Base-by-base conservation (phyloP, 495 filamentous ascomycete genomes). In the Letharia lupina region DNA sequence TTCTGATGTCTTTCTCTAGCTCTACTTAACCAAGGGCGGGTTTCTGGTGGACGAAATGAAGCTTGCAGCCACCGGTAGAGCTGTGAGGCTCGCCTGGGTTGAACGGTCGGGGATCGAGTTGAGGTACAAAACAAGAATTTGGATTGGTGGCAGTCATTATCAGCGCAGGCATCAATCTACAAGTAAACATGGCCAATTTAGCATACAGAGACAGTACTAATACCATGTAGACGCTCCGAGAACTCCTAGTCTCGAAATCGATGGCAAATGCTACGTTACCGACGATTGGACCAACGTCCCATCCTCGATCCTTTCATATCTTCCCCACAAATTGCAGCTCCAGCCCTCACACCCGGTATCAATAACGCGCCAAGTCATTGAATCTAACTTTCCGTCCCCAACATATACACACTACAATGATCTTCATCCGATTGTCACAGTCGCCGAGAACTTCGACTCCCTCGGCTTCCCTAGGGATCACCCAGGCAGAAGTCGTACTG, bases 371-470 rank as follows among this genome's bases (percentile, higher is more conserved):
- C 82, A 89, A 67, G 85, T 98, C 65, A 92, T 98, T 70, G 93
- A 98, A 77, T 92, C 91, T 64, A 86, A 86, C 69, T 98, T 98
- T 75, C 86, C 91, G 1, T 68, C 72, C 6, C 85, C 89, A 3
- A 83, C 78, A 18, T 98, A 85, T 79, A 87, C 84, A 44, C 82
- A 87, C 72, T 85, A 97, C 81, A 90, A 89, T 67, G 77, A 83
- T 48, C 84, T 91, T 72, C 85, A 86, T 69, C 93, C 94, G 13
- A 85, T 96, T 64, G 94, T 98, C n/a, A 84, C 87, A 33, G 89
- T 90, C 4, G 73, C 81, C 33, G 86, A 96, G 73, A 98, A 98
- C 75, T 98, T 98, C 73, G 95, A 98, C 77, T 93, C 93, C 52
- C 82, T 98, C 23, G 80, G 91, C 60, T 98, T 98, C 75, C 89